Evolutionary conservation across 2,329 filamentous ascomycete genomes (phyloP), one percentile per base, ranked within the genome.

Genomic region (Nemania serpens): DNA sequence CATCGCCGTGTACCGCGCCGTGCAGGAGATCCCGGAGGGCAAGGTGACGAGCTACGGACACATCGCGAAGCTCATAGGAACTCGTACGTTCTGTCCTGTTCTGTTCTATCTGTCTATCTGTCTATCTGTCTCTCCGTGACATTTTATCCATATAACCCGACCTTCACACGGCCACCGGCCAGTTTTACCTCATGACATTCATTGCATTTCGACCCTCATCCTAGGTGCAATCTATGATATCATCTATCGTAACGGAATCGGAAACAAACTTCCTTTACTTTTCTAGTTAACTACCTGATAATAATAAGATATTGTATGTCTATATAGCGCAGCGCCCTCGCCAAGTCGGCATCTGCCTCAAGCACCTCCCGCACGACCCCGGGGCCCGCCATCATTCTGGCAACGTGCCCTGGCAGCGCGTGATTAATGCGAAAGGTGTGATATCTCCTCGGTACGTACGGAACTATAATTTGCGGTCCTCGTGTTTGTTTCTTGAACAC

Each of bases 381-480:
- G 74, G 78, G 0, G 66, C 73, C 57, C 81, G 76, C 59, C 96
- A 89, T 77, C 89, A 97, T 74, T 81, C 84, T 61, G 81, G 79
- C 22, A 97, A 89, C 66, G 94, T 98, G 3, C 94, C 94, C 0
- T 98, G 94, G 94, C 94, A 98, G 79, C 82, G 95, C 59, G 91
- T 98, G 61, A 90, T 98, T 73, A 97, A 94, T 75, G 80, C 91
- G 13, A 94, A 91, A 76, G 93, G 94, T 20, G 81, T 86, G 61
- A 96, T 98, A 67, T 96, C 93, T 46, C 90, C 90, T 7, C 86
- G 93, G 91, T 94, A 50, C 4, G 37, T 33, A 13, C 11, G 34
- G 4, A 18, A 5, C 11, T 39, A 5, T 3, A 10, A 10, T n/a
- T 39, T 7, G 15, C 36, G 36, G 36, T 39, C 36, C 7, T 29